Evolutionary conservation across 257 asterid genomes (phyloP).

Genomic region (Fraxinus excelsior): DNA sequence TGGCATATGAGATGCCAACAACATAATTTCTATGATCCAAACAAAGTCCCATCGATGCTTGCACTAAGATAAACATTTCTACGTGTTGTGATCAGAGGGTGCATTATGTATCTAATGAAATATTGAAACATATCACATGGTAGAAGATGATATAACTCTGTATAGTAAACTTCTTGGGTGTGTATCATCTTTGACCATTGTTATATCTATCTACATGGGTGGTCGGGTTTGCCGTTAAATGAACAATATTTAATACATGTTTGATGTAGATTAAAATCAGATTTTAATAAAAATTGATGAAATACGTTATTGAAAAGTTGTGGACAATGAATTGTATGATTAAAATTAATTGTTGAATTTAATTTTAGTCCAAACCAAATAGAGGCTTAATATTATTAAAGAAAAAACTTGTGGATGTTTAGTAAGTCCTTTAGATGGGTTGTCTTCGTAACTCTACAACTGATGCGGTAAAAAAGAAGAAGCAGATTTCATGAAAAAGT

Average conservation of each 20-base stretch:
- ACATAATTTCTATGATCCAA: conserved; percentile 18
- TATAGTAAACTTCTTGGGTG: conserved; percentile 18
- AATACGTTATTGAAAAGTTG: too few relatives aligned
- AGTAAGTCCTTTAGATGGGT: too few relatives aligned
- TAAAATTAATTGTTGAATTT: too few relatives aligned
- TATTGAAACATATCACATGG: conserved; percentile 35
- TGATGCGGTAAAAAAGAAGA: too few relatives aligned
- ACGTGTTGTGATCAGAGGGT: conserved; percentile 28
- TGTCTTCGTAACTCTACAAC: too few relatives aligned
- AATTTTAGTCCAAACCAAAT: too few relatives aligned
- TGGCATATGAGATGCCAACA: conserved; percentile 5
- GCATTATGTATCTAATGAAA: conserved; percentile 14
- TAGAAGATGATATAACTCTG: conserved; percentile 2
- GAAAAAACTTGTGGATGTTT: too few relatives aligned
- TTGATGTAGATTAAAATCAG: too few relatives aligned
- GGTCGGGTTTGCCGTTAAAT: conserved; percentile 24
- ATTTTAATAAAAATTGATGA: too few relatives aligned
- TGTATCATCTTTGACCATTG: background rate
- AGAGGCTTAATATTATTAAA: too few relatives aligned
- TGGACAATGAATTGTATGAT: too few relatives aligned
- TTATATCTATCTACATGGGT: conserved; percentile 24
- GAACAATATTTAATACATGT: background rate
- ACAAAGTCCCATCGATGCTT: conserved; percentile 25
- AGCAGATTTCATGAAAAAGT: too few relatives aligned
- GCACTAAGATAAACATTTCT: conserved; percentile 11